Evolutionary conservation across 1,139 yeast species (phyloP), one percentile per base, ranked within the genome.

Genomic region (Suhomyces ambrosiae): DNA sequence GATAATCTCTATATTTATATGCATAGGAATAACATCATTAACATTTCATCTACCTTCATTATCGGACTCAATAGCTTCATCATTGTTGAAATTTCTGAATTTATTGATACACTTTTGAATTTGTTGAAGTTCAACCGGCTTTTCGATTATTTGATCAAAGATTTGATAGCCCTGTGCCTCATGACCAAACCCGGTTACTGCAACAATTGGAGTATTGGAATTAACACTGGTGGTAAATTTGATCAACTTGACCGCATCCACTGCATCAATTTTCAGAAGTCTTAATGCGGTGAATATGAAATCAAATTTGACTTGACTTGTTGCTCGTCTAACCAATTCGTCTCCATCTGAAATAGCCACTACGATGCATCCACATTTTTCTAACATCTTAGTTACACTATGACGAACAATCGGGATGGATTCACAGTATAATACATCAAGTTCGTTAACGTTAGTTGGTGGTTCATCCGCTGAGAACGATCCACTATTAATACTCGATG

Each of bases 301-400:
- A 60, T 90, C 97, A 64, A 88, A 92, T 51, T 79, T 82, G 17
- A 88, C 87, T 39, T 82, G 84, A 27, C 95, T 86, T 0, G 95
- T 85, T 5, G 92, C 89, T 40, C 94, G 65, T 42, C 95, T 74
- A 10, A 89, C 78, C 38, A 89, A 71, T 46, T 88, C 96, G 45
- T 89, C 92, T 1, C 95, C 96, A 45, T 83, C 82, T 0, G 81
- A 69, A 5, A 86, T 86, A 2, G 88, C 71, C 6, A 87, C 87
- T 7, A 88, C 96, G 10, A 84, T 78, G 61, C 96, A 88, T 0
- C 95, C 95, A 23, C 84, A 60, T 38, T 75, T 71, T 43, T 82
- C 88, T 42, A 92, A 65, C 49, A 83, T 71, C 41, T 75, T 77
- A 33, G 80, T 76, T 28, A 84, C 74, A 9, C 86, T 74, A 54